Evolutionary conservation across 805 yeast species (phyloP).

Genomic region (Metahyphopichia silvanorum): DNA sequence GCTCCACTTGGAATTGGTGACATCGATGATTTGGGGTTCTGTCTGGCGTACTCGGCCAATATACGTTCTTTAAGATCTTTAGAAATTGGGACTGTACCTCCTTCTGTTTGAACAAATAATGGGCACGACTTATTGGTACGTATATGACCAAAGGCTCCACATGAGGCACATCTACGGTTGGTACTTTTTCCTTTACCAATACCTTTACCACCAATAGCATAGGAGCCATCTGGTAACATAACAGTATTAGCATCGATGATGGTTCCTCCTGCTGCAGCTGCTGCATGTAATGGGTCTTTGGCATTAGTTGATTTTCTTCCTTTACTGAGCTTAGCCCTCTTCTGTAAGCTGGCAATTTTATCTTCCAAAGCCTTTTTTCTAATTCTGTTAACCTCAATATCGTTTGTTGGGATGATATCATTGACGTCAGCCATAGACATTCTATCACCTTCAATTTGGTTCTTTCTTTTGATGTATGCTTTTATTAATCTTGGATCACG

Average conservation of each 20-base stretch:
- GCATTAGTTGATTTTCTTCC: constrained; percentile 28
- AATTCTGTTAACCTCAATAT: constrained; percentile 77
- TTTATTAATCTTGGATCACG: constrained; percentile 84
- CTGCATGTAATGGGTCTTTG: constrained; percentile 34
- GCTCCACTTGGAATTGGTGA: too few relatives aligned
- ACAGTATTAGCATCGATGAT: constrained; percentile 43
- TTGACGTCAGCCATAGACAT: constrained; percentile 63
- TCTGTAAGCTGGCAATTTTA: constrained; percentile 77
- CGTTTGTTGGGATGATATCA: constrained; percentile 73
- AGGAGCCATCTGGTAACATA: constrained; percentile 41
- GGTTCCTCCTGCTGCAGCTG: constrained; percentile 42
- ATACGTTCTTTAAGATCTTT: constrained; percentile 1
- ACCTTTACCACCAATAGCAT: constrained; percentile 59
- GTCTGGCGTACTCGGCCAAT: background rate
- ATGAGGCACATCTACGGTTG: constrained; percentile 85
- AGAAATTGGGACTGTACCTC: constrained; percentile 14
- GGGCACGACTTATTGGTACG: constrained; percentile 92
- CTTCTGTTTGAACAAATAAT: constrained; percentile 50
- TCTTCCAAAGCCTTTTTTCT: constrained; percentile 75
- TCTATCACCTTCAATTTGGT: constrained; percentile 55
- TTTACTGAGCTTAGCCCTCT: constrained; percentile 45
- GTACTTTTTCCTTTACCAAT: constrained; percentile 70
- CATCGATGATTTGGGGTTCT: background rate
- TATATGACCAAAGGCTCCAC: constrained; percentile 95
- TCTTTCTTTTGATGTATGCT: constrained; percentile 74